These are phyloP conservation scores for Caulochytrium protostelioides DNA, from an alignment of 371 early-diverging fungal genomes.

Conservation along the genomic window DNA sequence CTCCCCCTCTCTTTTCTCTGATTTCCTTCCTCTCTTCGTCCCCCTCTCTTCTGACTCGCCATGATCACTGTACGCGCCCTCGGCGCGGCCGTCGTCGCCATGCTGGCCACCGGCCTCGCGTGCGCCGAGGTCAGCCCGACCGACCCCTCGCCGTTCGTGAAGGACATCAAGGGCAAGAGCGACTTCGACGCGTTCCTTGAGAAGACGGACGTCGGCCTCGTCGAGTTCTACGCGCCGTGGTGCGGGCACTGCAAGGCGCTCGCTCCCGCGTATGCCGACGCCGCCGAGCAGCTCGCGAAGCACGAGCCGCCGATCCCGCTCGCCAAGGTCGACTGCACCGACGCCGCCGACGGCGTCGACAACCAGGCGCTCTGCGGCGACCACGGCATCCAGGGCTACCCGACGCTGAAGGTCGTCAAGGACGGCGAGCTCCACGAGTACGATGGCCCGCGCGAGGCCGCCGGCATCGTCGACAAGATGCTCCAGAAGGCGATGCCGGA, in stretches of 20 bases:
- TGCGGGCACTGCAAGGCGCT: conserved; percentile 75
- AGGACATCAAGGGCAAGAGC: too few relatives aligned
- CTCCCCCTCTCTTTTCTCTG: too few relatives aligned
- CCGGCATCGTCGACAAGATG: conserved; percentile 69
- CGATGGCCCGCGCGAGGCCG: conserved; percentile 59
- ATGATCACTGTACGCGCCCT: too few relatives aligned
- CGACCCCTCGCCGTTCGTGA: too few relatives aligned
- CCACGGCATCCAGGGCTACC: conserved; percentile 80
- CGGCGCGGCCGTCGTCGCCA: too few relatives aligned
- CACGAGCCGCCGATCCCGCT: conserved; percentile 43
- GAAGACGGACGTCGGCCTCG: conserved; percentile 47
- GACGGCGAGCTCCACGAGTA: conserved; percentile 47
- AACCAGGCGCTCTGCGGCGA: too few relatives aligned
- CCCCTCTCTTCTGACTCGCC: too few relatives aligned
- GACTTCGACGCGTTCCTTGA: conserved; percentile 40
- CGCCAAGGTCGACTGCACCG: conserved; percentile 91
- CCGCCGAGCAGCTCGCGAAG: conserved; percentile 59
- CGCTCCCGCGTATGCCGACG: conserved; percentile 79
- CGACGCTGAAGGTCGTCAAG: conserved; percentile 74
- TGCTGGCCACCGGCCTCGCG: too few relatives aligned
- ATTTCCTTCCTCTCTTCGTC: too few relatives aligned
- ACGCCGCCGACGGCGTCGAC: conserved; percentile 53
- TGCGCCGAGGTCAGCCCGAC: too few relatives aligned
- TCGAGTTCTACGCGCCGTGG: conserved; percentile 86
- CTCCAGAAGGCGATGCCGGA: too few relatives aligned